Evolutionary conservation across 2,329 filamentous ascomycete species (phyloP), one percentile per base, ranked within the genome.

Genomic region (Exophiala sp.): DNA sequence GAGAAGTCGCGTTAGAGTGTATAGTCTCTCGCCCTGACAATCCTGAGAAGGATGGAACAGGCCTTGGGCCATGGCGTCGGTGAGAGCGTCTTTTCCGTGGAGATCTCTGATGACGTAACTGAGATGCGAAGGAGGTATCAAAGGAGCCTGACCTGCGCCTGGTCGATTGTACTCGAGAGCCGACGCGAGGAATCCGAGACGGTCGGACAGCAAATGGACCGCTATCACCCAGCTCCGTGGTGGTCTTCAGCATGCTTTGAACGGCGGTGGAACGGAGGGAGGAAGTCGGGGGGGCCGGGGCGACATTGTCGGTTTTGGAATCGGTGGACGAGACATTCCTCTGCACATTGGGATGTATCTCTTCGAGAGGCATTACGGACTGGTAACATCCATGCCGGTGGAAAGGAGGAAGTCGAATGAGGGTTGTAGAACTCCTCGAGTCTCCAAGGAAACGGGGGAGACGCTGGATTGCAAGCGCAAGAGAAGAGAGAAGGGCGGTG

Each of bases 161-260:
- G 10, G 50, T 50, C 13, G 53, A 47, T 34, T 51, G 57, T 16
- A 48, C 14, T n/a, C 53, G 52, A 6, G 64, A 60, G 9, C 64
- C 63, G 4, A 65, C 65, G 10, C 68, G 66, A 8, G 63, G 64
- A 13, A 67, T 52, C 48, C 64, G 62, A 35, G 65, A 62, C 6
- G 73, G 68, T 40, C 69, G 72, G 57, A 80, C 78, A 44, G 76
- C 79, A 63, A 82, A 82, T 43, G 77, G 66, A 3, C 79, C 79
- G 57, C 81, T 80, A 57, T 83, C 79, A n/a, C 80, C 80, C 7
- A 79, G 81, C 61, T 83, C 81, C 1, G 80, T 83, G 1, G 78
- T 82, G 2, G 76, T 83, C 66, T 78, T 83, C 51, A 83, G 69
- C 80, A 83, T 82, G 63, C 78, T 76, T 58, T 81, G 75, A n/a